Percentiles rank a stretch among this genome's conserved stretches.
Evolutionary conservation across 2,329 filamentous ascomycete species (phyloP).

Genomic region (Neocucurbitaria cava): DNA sequence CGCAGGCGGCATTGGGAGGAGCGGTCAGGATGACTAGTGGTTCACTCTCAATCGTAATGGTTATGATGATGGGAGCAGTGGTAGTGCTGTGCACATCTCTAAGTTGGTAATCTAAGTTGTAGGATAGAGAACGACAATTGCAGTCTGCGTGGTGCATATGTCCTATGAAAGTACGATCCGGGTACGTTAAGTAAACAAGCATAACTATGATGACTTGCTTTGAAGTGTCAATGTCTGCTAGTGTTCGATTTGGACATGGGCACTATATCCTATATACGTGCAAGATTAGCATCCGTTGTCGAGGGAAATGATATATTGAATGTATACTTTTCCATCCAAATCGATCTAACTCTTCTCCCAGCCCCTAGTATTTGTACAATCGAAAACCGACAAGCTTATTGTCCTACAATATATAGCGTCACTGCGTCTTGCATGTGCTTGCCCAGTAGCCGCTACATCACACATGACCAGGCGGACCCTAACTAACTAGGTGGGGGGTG

Average conservation of each 20-base stretch:
- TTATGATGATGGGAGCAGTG: slow-evolving; percentile 15
- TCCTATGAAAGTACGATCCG: not conserved
- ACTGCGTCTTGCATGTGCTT: too few species aligned
- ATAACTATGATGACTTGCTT: too few species aligned
- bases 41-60: slow-evolving; percentile 16
- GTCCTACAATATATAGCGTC: slow-evolving; percentile 3
- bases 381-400: slow-evolving; percentile 6
- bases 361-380: slow-evolving; percentile 3
- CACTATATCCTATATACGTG: not conserved
- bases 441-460: too few species aligned
- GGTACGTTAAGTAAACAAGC: not conserved
- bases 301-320: not conserved
- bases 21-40: slow-evolving; percentile 15
- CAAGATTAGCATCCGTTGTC: not conserved
- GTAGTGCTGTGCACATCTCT: slow-evolving; percentile 18
- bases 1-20: slow-evolving; percentile 8
- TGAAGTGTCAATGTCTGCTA: too few species aligned
- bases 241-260: too few species aligned
- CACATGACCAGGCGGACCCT: too few species aligned
- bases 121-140: not conserved
- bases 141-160: not conserved
- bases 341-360: not conserved
- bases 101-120: slow-evolving; percentile 4
- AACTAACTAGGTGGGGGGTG: too few species aligned
- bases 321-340: not conserved